These are phyloP conservation scores for Massariosphaeria phaeospora DNA, from an alignment of 495 filamentous ascomycete species.

Conservation along the genomic window DNA sequence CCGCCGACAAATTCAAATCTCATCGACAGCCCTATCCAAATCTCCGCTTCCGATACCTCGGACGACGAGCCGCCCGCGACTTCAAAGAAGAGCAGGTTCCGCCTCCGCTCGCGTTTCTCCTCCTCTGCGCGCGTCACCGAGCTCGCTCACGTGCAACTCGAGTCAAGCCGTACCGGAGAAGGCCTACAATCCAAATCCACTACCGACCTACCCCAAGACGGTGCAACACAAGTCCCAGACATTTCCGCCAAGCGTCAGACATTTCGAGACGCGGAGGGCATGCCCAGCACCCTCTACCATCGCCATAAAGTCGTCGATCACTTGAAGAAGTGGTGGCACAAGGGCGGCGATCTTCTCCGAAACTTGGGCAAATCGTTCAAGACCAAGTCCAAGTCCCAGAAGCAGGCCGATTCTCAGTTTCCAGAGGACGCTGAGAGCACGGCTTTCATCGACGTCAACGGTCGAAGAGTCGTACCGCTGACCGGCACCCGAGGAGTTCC, in stretches of 20 bases:
- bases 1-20: constrained; percentile 33
- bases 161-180: background rate
- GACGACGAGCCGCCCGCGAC: background rate
- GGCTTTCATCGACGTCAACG: background rate
- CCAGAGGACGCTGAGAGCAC: background rate
- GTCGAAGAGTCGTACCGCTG: background rate
- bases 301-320: background rate
- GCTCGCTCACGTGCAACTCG: background rate
- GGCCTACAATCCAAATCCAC: background rate
- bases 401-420: background rate
- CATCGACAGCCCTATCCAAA: constrained; percentile 17
- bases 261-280: constrained; percentile 1
- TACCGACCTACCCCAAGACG: constrained; percentile 4
- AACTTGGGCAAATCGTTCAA: background rate
- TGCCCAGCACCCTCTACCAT: background rate
- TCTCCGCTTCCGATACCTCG: constrained; percentile 31
- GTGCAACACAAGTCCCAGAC: background rate
- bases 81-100: background rate
- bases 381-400: background rate
- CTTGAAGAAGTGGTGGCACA: background rate
- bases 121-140: background rate
- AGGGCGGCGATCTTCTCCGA: background rate
- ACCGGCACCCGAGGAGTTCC: background rate
- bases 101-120: background rate
- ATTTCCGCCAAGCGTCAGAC: constrained; percentile 5